phyloP scores from a whole-genome alignment of 192 early-diverging fungal species.

The Umbelopsis sp. region DNA sequence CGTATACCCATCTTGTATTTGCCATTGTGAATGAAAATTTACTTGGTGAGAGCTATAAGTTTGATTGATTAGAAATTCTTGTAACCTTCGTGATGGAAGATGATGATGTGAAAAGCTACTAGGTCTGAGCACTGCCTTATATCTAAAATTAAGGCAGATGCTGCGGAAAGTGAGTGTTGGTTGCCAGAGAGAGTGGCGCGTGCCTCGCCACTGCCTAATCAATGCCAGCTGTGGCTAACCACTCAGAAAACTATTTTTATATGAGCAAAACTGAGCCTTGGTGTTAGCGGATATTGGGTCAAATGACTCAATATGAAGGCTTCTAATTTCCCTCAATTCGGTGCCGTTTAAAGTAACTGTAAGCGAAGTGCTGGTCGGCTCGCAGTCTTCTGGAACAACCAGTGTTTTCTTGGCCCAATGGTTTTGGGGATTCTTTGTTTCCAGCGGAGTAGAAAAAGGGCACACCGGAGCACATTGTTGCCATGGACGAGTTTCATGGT shows the following conservation, averaged over 20 bases:
- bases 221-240: neutral
- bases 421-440: no score
- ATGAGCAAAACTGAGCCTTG: neutral
- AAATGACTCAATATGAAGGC: neutral
- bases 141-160: neutral
- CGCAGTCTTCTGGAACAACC: no score
- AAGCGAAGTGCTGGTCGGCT: no score
- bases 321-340: no score
- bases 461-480: no score
- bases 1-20: slow-evolving; percentile 1
- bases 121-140: neutral
- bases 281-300: neutral
- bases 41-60: neutral
- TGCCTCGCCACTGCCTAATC: neutral
- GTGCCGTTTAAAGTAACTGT: no score
- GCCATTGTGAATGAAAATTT: neutral
- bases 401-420: no score
- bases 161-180: neutral
- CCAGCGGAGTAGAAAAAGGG: no score
- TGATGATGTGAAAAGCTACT: neutral
- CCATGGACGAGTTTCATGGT: no score
- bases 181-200: neutral
- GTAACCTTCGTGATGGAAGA: neutral
- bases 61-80: neutral
- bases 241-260: neutral